phyloP scores from a whole-genome alignment of 129 eudicot species.

The Sambucus nigra region DNA sequence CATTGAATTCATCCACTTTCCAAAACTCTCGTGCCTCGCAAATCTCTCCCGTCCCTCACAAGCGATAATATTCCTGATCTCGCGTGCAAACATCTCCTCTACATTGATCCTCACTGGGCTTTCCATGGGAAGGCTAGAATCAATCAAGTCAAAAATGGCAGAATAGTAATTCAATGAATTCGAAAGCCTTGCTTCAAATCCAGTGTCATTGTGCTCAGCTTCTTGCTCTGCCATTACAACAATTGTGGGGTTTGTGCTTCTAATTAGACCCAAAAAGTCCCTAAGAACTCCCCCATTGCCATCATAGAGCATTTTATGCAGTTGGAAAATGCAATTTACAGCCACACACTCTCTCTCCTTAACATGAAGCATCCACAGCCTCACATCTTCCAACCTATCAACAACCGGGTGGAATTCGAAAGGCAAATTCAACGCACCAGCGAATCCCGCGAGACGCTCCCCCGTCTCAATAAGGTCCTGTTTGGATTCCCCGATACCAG shows the following conservation, averaged over 20 bases:
- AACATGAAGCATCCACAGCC: slow-evolving; percentile 97
- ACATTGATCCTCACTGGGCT: slow-evolving; percentile 52
- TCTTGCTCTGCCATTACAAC: slow-evolving; percentile 86
- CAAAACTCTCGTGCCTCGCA: slow-evolving; percentile 67
- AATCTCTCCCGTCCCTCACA: slow-evolving; percentile 86
- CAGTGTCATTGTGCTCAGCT: slow-evolving; percentile 54
- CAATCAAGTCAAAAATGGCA: slow-evolving; percentile 73
- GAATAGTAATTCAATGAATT: slow-evolving; percentile 67
- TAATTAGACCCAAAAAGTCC: slow-evolving; percentile 69
- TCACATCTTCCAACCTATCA: slow-evolving; percentile 80
- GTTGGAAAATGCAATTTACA: slow-evolving; percentile 63
- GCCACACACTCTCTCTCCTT: slow-evolving; percentile 81
- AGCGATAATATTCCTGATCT: slow-evolving; percentile 69
- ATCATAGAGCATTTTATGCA: slow-evolving; percentile 80
- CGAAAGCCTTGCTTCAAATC: slow-evolving; percentile 45
- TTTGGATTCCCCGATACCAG: slow-evolving; percentile 83
- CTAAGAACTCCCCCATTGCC: slow-evolving; percentile 36
- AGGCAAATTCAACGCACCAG: slow-evolving; percentile 50
- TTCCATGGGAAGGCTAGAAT: slow-evolving; percentile 44
- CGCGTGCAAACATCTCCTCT: slow-evolving; percentile 74
- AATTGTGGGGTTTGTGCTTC: slow-evolving; percentile 65
- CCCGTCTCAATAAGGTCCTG: slow-evolving; percentile 84
- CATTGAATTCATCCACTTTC: slow-evolving; percentile 58
- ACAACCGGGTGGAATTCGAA: slow-evolving; percentile 88
- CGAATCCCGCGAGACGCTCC: slow-evolving; percentile 64